Base-by-base conservation (phyloP, 2,329 filamentous ascomycete genomes). In the Sporothrix mexicana region DNA sequence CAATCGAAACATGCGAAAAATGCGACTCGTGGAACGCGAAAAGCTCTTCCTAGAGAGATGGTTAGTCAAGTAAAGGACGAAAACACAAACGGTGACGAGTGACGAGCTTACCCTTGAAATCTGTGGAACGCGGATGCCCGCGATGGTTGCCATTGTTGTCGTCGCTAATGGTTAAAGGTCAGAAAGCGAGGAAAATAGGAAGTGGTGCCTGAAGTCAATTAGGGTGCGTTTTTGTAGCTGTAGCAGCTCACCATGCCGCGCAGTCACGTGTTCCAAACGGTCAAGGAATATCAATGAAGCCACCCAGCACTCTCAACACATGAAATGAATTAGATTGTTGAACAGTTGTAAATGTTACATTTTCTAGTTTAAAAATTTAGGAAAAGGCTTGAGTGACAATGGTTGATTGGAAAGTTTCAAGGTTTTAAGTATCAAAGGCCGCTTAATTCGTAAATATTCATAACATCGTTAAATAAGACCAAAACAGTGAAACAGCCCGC, bases 21-120 rank as follows among this genome's bases (percentile, higher is more conserved):
- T 93, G 91, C 20, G 84, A 80, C 57, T 85, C 80, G 75, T 90
- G 86, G 77, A 92, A 92, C 41, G 82, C 81, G 70, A 82, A 78
- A 45, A 92, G 81, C 59, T 92, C 90, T 79, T 87, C 83, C 90
- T 92, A 59, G 15, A 43, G 25, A 9, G 45, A 13, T n/a, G 17
- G 49, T 72, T 41, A 55, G 67, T 43, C 10, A 51, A 20, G 9
- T 20, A 1, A 1, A 15, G 30, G 30, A 36, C 30, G 7, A 41
- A 2, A 51, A 3, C n/a, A 7, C 7, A 36, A 0, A 20, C 30
- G 10, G 9, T 8, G 49, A 78, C 77, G n/a, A 76, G 82, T 83
- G 76, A 78, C 79, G 12, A 36, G 30, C 30, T 36, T 77, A 84
- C 84, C 76, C 80, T 78, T 8, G 81, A 82, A 57, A 85, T 79